Evolutionary conservation across 257 asterid species (phyloP).

Genomic region (Forsythia suspensa): DNA sequence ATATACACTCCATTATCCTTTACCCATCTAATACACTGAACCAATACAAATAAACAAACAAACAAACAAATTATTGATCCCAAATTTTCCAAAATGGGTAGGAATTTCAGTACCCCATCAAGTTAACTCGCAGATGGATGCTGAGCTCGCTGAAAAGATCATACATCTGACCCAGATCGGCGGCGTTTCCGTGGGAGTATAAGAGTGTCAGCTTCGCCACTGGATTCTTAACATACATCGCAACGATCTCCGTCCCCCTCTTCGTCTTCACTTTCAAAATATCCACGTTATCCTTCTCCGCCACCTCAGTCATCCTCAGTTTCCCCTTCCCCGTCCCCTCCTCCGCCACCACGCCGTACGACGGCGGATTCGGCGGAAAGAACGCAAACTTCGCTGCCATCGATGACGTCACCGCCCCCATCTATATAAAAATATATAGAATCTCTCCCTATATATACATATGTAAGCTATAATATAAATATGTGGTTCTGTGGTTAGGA

Average conservation of each 20-base stretch:
- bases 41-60: not conserved
- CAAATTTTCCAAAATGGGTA: not conserved
- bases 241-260: slow-evolving; percentile 77
- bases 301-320: slow-evolving; percentile 81
- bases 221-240: slow-evolving; percentile 76
- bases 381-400: slow-evolving; percentile 95
- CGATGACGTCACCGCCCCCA: slow-evolving; percentile 93
- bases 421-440: slow-evolving; percentile 15
- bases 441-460: not conserved
- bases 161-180: slow-evolving; percentile 97
- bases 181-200: slow-evolving; percentile 98
- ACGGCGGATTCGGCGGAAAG: slow-evolving; percentile 91
- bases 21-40: not conserved
- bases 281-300: slow-evolving; percentile 76
- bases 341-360: slow-evolving; percentile 60
- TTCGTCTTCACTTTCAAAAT: slow-evolving; percentile 75
- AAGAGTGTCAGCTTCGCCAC: slow-evolving; percentile 70
- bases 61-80: not conserved
- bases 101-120: slow-evolving; percentile 67
- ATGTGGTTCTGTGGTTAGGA: not conserved
- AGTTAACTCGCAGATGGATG: slow-evolving; percentile 80
- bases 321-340: slow-evolving; percentile 65
- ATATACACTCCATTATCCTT: not conserved
- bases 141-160: slow-evolving; percentile 87
- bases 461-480: not conserved